Percentiles rank a stretch among this genome's conserved stretches.
Evolutionary conservation across 805 yeast species (phyloP).

Genomic region (Ogataea nitratoaversa): DNA sequence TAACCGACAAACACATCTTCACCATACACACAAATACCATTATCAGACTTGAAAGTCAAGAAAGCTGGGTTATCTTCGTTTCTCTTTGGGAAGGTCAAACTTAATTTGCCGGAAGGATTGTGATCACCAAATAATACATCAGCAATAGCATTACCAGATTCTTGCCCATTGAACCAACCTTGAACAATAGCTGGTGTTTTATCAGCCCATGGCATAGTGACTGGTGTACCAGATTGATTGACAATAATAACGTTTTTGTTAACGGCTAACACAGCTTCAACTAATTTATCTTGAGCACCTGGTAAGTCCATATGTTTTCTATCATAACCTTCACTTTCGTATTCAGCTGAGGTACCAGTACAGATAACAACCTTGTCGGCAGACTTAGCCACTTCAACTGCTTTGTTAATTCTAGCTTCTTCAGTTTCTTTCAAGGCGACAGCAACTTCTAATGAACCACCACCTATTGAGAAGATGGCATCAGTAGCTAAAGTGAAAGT

Average conservation of each 20-base stretch:
- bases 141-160: slow-evolving; percentile 39
- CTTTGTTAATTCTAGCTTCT: slow-evolving; percentile 17
- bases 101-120: slow-evolving; percentile 40
- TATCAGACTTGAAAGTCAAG: slow-evolving; percentile 33
- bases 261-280: slow-evolving; percentile 29
- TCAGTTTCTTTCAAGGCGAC: slow-evolving; percentile 8
- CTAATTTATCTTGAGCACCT: slow-evolving; percentile 31
- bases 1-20: slow-evolving; percentile 45
- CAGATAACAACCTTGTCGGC: slow-evolving; percentile 35
- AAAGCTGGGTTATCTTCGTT: slow-evolving; percentile 34
- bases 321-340: slow-evolving; percentile 41
- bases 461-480: slow-evolving; percentile 11
- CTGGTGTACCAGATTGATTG: slow-evolving; percentile 39
- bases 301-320: slow-evolving; percentile 35
- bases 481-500: slow-evolving; percentile 25
- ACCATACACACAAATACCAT: slow-evolving; percentile 38
- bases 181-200: slow-evolving; percentile 31
- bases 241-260: slow-evolving; percentile 35
- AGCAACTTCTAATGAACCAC: slow-evolving; percentile 19
- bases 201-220: slow-evolving; percentile 37
- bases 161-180: slow-evolving; percentile 38
- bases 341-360: slow-evolving; percentile 36
- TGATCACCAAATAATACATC: slow-evolving; percentile 41
- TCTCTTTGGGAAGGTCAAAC: slow-evolving; percentile 36
- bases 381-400: slow-evolving; percentile 31